Base-by-base conservation (phyloP, 768 basidiomycete genomes). In the Leccinum fibrillosum region DNA sequence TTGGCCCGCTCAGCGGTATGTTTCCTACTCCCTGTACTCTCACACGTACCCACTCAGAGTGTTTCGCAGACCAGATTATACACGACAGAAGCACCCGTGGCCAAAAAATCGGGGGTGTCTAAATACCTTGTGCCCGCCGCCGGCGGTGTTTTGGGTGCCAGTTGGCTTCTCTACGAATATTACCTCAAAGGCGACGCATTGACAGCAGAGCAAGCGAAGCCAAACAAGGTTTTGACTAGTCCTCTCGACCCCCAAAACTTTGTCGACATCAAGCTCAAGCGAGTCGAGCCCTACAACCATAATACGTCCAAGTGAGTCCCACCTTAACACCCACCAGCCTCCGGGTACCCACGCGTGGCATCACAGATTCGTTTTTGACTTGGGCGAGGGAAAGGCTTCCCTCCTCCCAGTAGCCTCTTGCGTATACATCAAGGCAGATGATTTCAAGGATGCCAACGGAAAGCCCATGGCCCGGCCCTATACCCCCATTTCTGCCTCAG, bases 401-500 rank as follows among this genome's bases (percentile, higher is more conserved):
- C 81, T 91, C 37, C 80, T 94, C 12, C 89, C 90, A 4, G 79
- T 94, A 54, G 81, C 93, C 12, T 90, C 90, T 0, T 89, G 86
- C 61, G 78, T 98, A 15, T 69, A 92, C 54, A 83, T 94, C 64
- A 89, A 86, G 74, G 78, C 92, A 15, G 85, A 89, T 0, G 82
- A 87, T 62, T 76, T 89, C 48, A 80, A 83, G 61, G 87, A 87
- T 70, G 78, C 74, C 66, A 92, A 94, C 68, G 95, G 93, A 61
- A 93, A 92, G 64, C 90, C 92, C 52, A 84, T 94, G 73, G 80
- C 89, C 62, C 84, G 94, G 54, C 92, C 97, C 0, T 99, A 99
- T 75, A 99, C 97, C 4, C 94, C 97, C 53, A 84, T 93, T 62
- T 94, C 94, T 21, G 75, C 84, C 0, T 82, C 91, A 8, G 86